A percentile compares a stretch with the other conserved stretches of the same genome.
Evolutionary conservation across 805 yeast genomes (phyloP).

Genomic region (Phaffomyces antillensis): DNA sequence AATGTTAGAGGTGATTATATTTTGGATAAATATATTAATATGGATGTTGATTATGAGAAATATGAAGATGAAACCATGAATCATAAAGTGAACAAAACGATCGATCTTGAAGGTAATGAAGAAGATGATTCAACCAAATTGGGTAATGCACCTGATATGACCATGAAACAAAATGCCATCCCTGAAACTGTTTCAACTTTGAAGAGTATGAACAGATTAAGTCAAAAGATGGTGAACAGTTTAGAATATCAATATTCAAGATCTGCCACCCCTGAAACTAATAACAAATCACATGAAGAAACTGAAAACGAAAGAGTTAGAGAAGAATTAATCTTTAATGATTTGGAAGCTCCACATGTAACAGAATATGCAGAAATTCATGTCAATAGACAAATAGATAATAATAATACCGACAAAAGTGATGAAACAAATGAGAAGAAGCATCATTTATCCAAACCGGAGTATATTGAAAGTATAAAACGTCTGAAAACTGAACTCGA

Average conservation of each 20-base stretch:
- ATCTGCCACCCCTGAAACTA: slow-evolving; percentile 25
- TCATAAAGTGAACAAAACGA: slow-evolving; percentile 54
- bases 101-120: slow-evolving; percentile 75
- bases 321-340: slow-evolving; percentile 42
- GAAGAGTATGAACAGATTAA: slow-evolving; percentile 82
- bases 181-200: slow-evolving; percentile 69
- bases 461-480: slow-evolving; percentile 17
- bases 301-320: slow-evolving; percentile 28
- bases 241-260: slow-evolving; percentile 37
- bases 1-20: slow-evolving; percentile 79
- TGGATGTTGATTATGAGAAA: slow-evolving; percentile 53
- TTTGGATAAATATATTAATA: slow-evolving; percentile 73
- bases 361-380: slow-evolving; percentile 47
- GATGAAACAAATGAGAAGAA: slow-evolving; percentile 2
- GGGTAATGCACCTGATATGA: slow-evolving; percentile 83
- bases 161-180: slow-evolving; percentile 62
- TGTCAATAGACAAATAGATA: slow-evolving; percentile 10
- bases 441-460: slow-evolving; percentile 17
- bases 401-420: slow-evolving; percentile 8
- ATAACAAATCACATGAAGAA: slow-evolving; percentile 31
- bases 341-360: slow-evolving; percentile 39
- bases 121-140: slow-evolving; percentile 69
- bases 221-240: slow-evolving; percentile 69
- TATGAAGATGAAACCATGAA: slow-evolving; percentile 35
- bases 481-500: slow-evolving; percentile 14